Evolutionary conservation across 1,284 basidiomycete genomes (phyloP).

Genomic region (Clitocybe nebularis): DNA sequence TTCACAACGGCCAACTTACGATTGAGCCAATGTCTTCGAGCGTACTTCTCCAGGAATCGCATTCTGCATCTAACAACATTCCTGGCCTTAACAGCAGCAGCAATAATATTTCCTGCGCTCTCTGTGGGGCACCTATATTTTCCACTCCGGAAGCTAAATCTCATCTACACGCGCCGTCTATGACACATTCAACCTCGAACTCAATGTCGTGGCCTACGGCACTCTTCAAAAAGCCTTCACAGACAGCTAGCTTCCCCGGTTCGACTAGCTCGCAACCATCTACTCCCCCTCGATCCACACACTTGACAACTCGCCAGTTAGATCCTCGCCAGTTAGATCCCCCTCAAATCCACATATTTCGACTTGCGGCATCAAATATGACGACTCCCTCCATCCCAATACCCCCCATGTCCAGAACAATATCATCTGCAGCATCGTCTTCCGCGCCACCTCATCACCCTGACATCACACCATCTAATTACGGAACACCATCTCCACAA

Average conservation of each 20-base stretch:
- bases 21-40: slow-evolving; percentile 79
- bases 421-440: slow-evolving; percentile 21
- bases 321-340: slow-evolving; percentile 28
- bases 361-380: slow-evolving; percentile 36
- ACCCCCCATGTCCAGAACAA: slow-evolving; percentile 26
- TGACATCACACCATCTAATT: slow-evolving; percentile 8
- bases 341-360: slow-evolving; percentile 58
- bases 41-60: slow-evolving; percentile 48
- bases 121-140: slow-evolving; percentile 69
- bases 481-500: slow-evolving; percentile 16
- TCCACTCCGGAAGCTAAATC: slow-evolving; percentile 27
- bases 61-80: slow-evolving; percentile 36
- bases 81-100: slow-evolving; percentile 37
- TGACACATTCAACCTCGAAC: slow-evolving; percentile 17
- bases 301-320: slow-evolving; percentile 18
- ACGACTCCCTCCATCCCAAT: slow-evolving; percentile 24
- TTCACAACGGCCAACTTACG: slow-evolving; percentile 83
- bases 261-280: slow-evolving; percentile 16
- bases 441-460: slow-evolving; percentile 21
- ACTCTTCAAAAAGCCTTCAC: slow-evolving; percentile 47
- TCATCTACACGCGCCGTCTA: slow-evolving; percentile 21
- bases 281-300: slow-evolving; percentile 17
- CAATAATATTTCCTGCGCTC: slow-evolving; percentile 54
- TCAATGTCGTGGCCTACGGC: slow-evolving; percentile 49
- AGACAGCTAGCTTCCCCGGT: slow-evolving; percentile 10